Evolutionary conservation across 345 rosid genomes (phyloP).

Genomic region (Viola odorata): DNA sequence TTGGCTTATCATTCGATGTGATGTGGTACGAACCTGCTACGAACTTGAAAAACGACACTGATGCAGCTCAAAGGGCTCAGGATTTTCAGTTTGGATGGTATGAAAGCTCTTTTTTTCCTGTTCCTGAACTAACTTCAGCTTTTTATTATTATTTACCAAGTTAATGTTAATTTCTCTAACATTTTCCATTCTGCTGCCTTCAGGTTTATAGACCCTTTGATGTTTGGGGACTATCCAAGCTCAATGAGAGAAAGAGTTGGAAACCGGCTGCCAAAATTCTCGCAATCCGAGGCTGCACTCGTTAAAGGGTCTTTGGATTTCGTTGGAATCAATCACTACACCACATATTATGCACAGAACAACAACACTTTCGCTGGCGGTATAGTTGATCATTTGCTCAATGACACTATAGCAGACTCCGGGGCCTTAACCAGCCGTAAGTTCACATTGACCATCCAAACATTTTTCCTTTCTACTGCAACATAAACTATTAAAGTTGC

Average conservation of each 20-base stretch:
- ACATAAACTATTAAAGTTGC: neutral
- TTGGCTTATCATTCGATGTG: slow-evolving; percentile 72
- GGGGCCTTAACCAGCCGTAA: slow-evolving; percentile 78
- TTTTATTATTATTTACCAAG: too few species aligned
- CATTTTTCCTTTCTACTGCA: neutral
- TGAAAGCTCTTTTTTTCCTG: neutral
- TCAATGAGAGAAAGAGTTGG: slow-evolving; percentile 80
- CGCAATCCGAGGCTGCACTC: slow-evolving; percentile 47
- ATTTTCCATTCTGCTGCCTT: neutral
- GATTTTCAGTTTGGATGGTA: slow-evolving; percentile 99
- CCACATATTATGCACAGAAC: slow-evolving; percentile 61
- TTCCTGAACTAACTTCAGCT: neutral
- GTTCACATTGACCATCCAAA: slow-evolving; percentile 7
- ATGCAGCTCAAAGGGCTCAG: slow-evolving; percentile 90
- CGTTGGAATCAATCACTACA: slow-evolving; percentile 93
- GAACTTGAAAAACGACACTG: slow-evolving; percentile 50
- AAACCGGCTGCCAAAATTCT: slow-evolving; percentile 62
- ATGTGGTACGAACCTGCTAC: slow-evolving; percentile 72
- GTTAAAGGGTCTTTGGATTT: slow-evolving; percentile 83
- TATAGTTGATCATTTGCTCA: slow-evolving; percentile 36
- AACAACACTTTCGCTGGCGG: slow-evolving; percentile 16
- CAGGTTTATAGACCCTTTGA: slow-evolving; percentile 89
- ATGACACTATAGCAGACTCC: slow-evolving; percentile 72
- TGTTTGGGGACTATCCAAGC: slow-evolving; percentile 80
- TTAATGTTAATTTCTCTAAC: neutral